These are phyloP conservation scores for Pythium scleroteichum DNA, from an alignment of 352 stramenopile species.

Conservation along the genomic window DNA sequence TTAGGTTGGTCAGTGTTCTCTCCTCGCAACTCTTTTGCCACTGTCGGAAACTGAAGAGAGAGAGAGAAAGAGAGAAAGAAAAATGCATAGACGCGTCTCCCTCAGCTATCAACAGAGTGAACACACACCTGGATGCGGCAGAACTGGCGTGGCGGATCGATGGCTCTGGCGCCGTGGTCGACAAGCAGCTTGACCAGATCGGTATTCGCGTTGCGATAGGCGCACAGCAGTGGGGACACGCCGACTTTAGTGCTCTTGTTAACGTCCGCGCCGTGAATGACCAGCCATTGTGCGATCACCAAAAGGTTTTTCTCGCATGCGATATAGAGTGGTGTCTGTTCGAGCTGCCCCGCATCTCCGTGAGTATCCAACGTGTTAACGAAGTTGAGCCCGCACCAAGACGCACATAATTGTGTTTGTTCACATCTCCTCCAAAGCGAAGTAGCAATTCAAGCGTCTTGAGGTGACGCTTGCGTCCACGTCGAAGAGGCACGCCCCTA, in stretches of 20 bases:
- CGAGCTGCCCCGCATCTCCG: slow-evolving; percentile 30
- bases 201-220: slow-evolving; percentile 53
- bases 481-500: slow-evolving; percentile 8
- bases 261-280: slow-evolving; percentile 51
- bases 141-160: slow-evolving; percentile 34
- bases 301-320: slow-evolving; percentile 53
- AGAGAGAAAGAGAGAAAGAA: background rate
- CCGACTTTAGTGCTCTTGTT: slow-evolving; percentile 58
- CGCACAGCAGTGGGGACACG: slow-evolving; percentile 53
- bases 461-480: slow-evolving; percentile 43
- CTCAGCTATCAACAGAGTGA: background rate
- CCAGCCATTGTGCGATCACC: slow-evolving; percentile 44
- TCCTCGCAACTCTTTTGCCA: slow-evolving; percentile 16
- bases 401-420: slow-evolving; percentile 51
- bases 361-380: too few relatives aligned
- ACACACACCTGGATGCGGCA: slow-evolving; percentile 41
- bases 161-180: slow-evolving; percentile 39
- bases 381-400: background rate
- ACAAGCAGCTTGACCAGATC: slow-evolving; percentile 47
- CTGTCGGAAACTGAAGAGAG: slow-evolving; percentile 22
- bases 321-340: slow-evolving; percentile 59
- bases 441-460: slow-evolving; percentile 58
- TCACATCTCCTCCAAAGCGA: slow-evolving; percentile 53
- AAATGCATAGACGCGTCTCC: too few relatives aligned
- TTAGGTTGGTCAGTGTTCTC: slow-evolving; percentile 14